phyloP scores from a whole-genome alignment of 1,284 basidiomycete genomes.

The Mycosarcoma maydis region DNA sequence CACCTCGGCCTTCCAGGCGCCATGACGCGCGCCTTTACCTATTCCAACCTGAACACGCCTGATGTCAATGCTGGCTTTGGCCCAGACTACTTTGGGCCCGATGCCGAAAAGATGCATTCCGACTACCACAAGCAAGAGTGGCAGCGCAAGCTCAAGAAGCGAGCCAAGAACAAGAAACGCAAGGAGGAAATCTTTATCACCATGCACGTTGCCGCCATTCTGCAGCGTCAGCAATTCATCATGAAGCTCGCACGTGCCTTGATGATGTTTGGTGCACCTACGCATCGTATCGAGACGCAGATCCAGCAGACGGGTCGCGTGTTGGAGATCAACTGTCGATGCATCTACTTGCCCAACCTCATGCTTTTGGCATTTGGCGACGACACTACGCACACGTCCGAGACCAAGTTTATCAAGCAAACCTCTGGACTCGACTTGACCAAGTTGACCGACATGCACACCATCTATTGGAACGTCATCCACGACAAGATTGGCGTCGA shows the following conservation, averaged over 20 bases:
- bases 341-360: constrained; percentile 86
- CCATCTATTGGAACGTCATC: constrained; percentile 86
- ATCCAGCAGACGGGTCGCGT: constrained; percentile 85
- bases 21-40: constrained; percentile 43
- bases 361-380: constrained; percentile 75
- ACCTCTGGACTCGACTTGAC: constrained; percentile 60
- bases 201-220: constrained; percentile 85
- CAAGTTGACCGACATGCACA: constrained; percentile 75
- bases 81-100: constrained; percentile 58
- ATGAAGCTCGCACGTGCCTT: constrained; percentile 86
- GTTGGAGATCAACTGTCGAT: constrained; percentile 82
- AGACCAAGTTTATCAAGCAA: constrained; percentile 74
- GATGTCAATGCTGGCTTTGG: constrained; percentile 35
- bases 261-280: constrained; percentile 96
- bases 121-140: constrained; percentile 55
- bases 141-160: constrained; percentile 63
- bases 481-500: constrained; percentile 85
- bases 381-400: constrained; percentile 81
- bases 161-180: constrained; percentile 60
- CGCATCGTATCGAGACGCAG: constrained; percentile 85
- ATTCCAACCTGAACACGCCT: constrained; percentile 54
- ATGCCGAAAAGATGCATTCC: constrained; percentile 41
- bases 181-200: constrained; percentile 73
- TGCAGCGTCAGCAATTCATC: constrained; percentile 87
- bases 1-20: constrained; percentile 15